These are phyloP conservation scores for Lophium mytilinum DNA, from an alignment of 495 filamentous ascomycete genomes.

Conservation along the genomic window DNA sequence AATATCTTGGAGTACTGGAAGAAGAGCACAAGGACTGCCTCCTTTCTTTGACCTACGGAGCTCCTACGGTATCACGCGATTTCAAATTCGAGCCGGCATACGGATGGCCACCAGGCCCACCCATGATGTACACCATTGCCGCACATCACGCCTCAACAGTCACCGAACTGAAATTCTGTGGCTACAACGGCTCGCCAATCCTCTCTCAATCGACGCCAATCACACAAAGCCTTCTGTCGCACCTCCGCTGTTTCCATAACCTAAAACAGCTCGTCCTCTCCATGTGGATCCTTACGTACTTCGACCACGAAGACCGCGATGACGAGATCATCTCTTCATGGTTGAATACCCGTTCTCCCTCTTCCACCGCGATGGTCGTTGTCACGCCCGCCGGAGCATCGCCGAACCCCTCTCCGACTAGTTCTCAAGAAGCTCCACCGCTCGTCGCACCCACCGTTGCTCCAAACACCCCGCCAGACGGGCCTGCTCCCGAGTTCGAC, in stretches of 20 bases:
- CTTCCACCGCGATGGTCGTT: slow-evolving; percentile 23
- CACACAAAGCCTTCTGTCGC: slow-evolving; percentile 24
- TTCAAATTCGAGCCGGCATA: slow-evolving; percentile 23
- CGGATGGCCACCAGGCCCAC: slow-evolving; percentile 25
- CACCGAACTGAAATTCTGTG: slow-evolving; percentile 33
- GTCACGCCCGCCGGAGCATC: slow-evolving; percentile 13
- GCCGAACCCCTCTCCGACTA: background rate
- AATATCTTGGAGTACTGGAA: slow-evolving; percentile 9
- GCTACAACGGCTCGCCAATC: slow-evolving; percentile 25
- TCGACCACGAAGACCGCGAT: slow-evolving; percentile 21
- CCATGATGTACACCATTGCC: slow-evolving; percentile 29
- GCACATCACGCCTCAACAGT: slow-evolving; percentile 24
- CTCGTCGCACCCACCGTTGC: slow-evolving; percentile 11
- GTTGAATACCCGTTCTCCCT: slow-evolving; percentile 23
- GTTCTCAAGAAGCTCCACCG: background rate
- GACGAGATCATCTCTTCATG: slow-evolving; percentile 30
- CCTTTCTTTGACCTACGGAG: background rate
- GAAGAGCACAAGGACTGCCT: slow-evolving; percentile 24
- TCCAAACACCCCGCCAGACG: slow-evolving; percentile 2
- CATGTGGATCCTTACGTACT: slow-evolving; percentile 25
- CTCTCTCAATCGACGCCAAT: slow-evolving; percentile 22
- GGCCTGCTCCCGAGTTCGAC: slow-evolving; percentile 13
- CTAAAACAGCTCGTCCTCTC: slow-evolving; percentile 27
- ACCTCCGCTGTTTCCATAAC: slow-evolving; percentile 28
- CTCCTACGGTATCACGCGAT: background rate